phyloP scores from a whole-genome alignment of 495 filamentous ascomycete species.

The Aspergillus incahuasiensis region DNA sequence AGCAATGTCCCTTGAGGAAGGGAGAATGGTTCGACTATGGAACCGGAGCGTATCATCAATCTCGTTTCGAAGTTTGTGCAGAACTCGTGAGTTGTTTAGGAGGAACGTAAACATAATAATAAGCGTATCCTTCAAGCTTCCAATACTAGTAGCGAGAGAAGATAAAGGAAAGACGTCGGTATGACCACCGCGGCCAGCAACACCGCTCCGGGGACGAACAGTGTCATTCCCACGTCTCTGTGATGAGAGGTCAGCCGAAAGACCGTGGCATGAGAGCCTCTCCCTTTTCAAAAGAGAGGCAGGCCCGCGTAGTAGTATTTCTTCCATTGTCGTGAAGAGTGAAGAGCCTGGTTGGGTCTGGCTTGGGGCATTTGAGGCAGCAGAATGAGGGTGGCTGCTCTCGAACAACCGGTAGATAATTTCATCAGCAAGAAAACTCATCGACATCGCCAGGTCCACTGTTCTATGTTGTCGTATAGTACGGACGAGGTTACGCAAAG shows the following conservation, averaged over 20 bases:
- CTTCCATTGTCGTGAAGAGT: constrained; percentile 6
- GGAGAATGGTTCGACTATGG: background rate
- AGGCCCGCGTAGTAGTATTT: constrained; percentile 12
- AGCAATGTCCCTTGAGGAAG: constrained; percentile 13
- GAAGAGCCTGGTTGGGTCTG: background rate
- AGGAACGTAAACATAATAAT: constrained; percentile 10
- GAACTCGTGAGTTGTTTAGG: background rate
- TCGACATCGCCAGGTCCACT: constrained; percentile 5
- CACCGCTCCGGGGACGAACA: too few species aligned
- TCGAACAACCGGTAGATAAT: constrained; percentile 1
- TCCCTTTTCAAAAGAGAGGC: constrained; percentile 7
- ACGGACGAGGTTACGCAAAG: constrained; percentile 2
- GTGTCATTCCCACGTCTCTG: background rate
- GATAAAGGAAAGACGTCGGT: too few species aligned
- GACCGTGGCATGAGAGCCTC: background rate
- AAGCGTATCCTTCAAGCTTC: constrained; percentile 5
- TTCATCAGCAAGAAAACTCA: constrained; percentile 15
- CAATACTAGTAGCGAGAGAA: background rate
- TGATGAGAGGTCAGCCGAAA: background rate
- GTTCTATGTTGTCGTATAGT: constrained; percentile 8
- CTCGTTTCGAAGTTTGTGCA: constrained; percentile 12
- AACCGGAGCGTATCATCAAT: constrained; percentile 7
- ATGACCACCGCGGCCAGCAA: too few species aligned
- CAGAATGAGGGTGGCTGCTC: background rate
- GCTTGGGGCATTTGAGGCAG: background rate